Base-by-base conservation (phyloP, 495 filamentous ascomycete species). In the Penicillium coprophilum region DNA sequence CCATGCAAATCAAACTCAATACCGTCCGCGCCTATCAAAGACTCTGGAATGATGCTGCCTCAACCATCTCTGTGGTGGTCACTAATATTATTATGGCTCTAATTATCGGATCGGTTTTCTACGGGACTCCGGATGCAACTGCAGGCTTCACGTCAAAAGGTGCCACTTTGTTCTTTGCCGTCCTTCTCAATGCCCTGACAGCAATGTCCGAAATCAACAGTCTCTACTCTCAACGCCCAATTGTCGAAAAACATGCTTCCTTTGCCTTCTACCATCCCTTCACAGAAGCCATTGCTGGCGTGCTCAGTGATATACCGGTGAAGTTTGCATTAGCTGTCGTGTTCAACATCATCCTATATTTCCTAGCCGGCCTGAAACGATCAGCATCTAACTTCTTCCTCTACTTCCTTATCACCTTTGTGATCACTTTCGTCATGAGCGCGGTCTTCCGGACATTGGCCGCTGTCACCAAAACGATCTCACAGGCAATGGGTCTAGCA, bases 101-200 rank as follows among this genome's bases (percentile, higher is more conserved):
- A 32, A 87, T 96, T 63, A 84, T 96, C 59, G 85, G 87, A 32
- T 87, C 82, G 50, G 86, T 95, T 34, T 96, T 92, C 73, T 96
- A 86, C 71, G 87, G 92, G 55, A 72, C 92, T 5, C 70, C 80
- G 20, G 67, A 27, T 74, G 76, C 52, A 84, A 90, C 43, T 59
- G 69, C 49, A 80, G 81, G 70, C 23, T 92, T 96, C 74, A 87
- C 81, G 72, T 78, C 82, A 51, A 81, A 87, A 46, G 89, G 88
- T 31, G 88, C 87, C 46, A 77, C 91, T 1, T 77, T 96, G 20
- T 96, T 96, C 81, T 95, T 96, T 61, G 89, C 90, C 39, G 85
- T 92, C 59, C 78, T 96, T 15, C 64, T 80, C 20, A 82, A 81
- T 51, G 76, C 78, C n/a, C 67, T 83, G 15, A 76, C 77, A 1